phyloP scores from a whole-genome alignment of 306 rosid species.

The Dryas alaskensis region DNA sequence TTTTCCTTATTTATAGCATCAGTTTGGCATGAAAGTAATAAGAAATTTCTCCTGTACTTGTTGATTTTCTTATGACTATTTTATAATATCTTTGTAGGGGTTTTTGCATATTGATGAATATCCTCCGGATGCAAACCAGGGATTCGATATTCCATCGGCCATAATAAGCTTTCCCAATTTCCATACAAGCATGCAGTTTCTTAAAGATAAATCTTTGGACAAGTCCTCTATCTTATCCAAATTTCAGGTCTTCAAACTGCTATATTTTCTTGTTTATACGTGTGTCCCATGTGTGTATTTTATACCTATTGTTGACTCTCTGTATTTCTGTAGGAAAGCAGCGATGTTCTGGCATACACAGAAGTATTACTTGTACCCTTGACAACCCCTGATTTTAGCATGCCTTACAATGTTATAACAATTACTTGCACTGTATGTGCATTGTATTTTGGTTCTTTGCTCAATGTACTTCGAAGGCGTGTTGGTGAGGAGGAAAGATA shows the following conservation, averaged over 20 bases:
- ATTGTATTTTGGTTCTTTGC: conserved; percentile 82
- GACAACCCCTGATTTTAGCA: conserved; percentile 96
- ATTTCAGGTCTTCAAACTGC: conserved; percentile 52
- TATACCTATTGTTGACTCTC: conserved; percentile 14
- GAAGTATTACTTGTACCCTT: conserved; percentile 88
- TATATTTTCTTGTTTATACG: conserved; percentile 4
- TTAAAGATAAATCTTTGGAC: conserved; percentile 39
- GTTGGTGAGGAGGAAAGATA: conserved; percentile 81
- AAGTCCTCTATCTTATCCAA: conserved; percentile 64
- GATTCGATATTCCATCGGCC: conserved; percentile 95
- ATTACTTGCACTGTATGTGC: conserved; percentile 91
- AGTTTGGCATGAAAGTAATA: conserved; percentile 8
- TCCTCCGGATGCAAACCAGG: conserved; percentile 96
- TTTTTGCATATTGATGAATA: conserved; percentile 94
- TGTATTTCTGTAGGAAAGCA: conserved; percentile 54
- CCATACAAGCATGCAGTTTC: conserved; percentile 51
- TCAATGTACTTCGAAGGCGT: conserved; percentile 79
- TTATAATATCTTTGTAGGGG: conserved; percentile 50
- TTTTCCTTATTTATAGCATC: background rate
- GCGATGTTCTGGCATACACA: conserved; percentile 66
- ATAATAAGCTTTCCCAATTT: conserved; percentile 79
- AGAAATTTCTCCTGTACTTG: conserved; percentile 14
- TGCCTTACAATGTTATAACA: conserved; percentile 96
- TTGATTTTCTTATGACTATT: conserved; percentile 18
- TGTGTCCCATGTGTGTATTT: background rate